Evolutionary conservation across 2,329 filamentous ascomycete genomes (phyloP).

Genomic region (Nemania sp.): DNA sequence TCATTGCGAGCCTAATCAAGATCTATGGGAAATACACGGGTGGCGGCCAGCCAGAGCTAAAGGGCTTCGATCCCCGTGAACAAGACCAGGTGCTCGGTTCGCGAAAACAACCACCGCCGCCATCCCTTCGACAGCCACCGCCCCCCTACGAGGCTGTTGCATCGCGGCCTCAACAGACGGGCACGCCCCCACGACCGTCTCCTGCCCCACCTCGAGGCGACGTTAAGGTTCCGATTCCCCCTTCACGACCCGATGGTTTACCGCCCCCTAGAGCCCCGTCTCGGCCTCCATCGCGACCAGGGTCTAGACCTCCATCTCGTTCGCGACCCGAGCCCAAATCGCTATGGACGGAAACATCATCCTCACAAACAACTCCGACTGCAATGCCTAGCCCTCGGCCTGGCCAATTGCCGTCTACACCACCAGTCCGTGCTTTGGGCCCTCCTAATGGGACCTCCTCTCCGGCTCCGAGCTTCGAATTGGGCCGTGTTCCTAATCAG

Average conservation of each 20-base stretch:
- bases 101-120: slow-evolving; percentile 57
- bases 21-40: slow-evolving; percentile 97
- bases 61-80: slow-evolving; percentile 85
- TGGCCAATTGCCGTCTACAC: slow-evolving; percentile 46
- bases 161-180: slow-evolving; percentile 34
- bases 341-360: slow-evolving; percentile 34
- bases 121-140: slow-evolving; percentile 48
- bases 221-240: slow-evolving; percentile 27
- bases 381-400: slow-evolving; percentile 41
- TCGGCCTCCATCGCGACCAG: slow-evolving; percentile 40
- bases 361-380: slow-evolving; percentile 21
- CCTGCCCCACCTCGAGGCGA: slow-evolving; percentile 36
- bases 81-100: slow-evolving; percentile 78
- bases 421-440: slow-evolving; percentile 50
- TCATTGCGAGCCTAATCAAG: slow-evolving; percentile 94
- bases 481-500: slow-evolving; percentile 57
- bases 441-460: slow-evolving; percentile 60
- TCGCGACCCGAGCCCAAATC: slow-evolving; percentile 41
- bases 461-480: slow-evolving; percentile 65
- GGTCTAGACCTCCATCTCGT: slow-evolving; percentile 38
- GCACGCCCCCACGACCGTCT: slow-evolving; percentile 42
- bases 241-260: slow-evolving; percentile 42
- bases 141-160: slow-evolving; percentile 45
- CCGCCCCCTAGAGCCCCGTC: slow-evolving; percentile 38
- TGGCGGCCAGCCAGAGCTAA: slow-evolving; percentile 80